Base-by-base conservation (phyloP, 306 rosid species). In the Cucurbita pepo region DNA sequence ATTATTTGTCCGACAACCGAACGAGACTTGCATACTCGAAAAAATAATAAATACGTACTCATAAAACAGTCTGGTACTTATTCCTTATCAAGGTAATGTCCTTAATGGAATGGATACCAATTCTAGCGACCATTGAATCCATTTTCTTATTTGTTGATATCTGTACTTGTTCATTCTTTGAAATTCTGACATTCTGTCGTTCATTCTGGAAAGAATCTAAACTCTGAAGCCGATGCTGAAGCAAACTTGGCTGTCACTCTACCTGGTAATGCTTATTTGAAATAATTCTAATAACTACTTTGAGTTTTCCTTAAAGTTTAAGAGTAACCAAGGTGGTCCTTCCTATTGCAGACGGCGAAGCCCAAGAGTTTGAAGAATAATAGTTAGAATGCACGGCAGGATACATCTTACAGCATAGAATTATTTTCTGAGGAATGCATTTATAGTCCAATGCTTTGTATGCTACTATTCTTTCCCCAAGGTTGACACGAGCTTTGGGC, bases 151-250 rank as follows among this genome's bases (percentile, higher is more conserved):
- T 16, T 21, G 22, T 19, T 55, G 63, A 37, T 72, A 40, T 78
- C 30, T 40, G 30, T 47, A 60, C 34, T 50, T 61, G 69, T 60
- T 45, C 34, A 48, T 37, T 25, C 53, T 55, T 25, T 15, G 9
- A 76, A 34, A 54, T 81, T 69, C 47, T 79, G 65, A 82, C 56
- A 41, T 75, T 81, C 61, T 75, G 38, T 50, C 58, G 72, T 79
- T 10, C 76, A 14, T 76, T 75, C 70, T 81, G 58, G 38, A 67
- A 81, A 94, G 98, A 81, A 80, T 36, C 71, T 62, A 50, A 94
- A 90, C 81, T 76, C 97, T 4, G 99, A 89, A 44, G 99, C 97
- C 22, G 99, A 94, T 76, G 91, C 86, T 76, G 87, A 90, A 85
- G 96, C 99, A 67, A 94, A 94, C 85, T 83, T 86, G 82, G 99